Evolutionary conservation across 805 yeast genomes (phyloP).

Genomic region (Candida loeiensis): DNA sequence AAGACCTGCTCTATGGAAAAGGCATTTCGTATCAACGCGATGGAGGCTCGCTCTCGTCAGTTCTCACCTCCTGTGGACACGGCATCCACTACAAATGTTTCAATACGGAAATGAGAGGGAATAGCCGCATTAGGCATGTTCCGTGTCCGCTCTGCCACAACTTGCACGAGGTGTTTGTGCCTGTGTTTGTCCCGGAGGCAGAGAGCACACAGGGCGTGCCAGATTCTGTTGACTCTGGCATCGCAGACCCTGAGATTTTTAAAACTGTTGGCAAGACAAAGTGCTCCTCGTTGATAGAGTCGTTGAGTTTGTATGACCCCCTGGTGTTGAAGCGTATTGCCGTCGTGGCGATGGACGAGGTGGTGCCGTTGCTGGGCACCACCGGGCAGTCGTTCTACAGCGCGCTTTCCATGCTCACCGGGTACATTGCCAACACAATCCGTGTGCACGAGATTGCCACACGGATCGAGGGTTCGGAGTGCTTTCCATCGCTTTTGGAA

Average conservation of each 20-base stretch:
- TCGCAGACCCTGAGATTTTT: not conserved
- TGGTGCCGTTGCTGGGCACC: not conserved
- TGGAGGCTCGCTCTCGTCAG: constrained; percentile 9
- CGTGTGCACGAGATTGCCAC: constrained; percentile 58
- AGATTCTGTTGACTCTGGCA: too few species aligned
- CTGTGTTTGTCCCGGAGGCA: constrained; percentile 28
- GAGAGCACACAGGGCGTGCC: not conserved
- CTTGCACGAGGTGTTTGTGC: constrained; percentile 42
- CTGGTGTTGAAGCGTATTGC: not conserved
- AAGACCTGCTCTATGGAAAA: constrained; percentile 16
- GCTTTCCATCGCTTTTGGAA: constrained; percentile 22
- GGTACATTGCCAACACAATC: constrained; percentile 46
- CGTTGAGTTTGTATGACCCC: not conserved
- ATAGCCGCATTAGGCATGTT: constrained; percentile 19
- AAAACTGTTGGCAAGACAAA: not conserved
- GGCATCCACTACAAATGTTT: constrained; percentile 50
- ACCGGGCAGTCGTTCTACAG: not conserved
- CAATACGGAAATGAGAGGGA: constrained; percentile 20
- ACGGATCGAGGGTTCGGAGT: constrained; percentile 41
- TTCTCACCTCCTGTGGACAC: constrained; percentile 49
- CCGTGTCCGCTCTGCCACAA: constrained; percentile 52
- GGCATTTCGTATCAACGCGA: not conserved
- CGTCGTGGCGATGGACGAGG: not conserved
- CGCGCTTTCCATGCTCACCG: not conserved
- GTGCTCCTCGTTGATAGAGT: not conserved